Base-by-base conservation (phyloP, 805 yeast species). In the Cyberlindnera euphorbiiphila region DNA sequence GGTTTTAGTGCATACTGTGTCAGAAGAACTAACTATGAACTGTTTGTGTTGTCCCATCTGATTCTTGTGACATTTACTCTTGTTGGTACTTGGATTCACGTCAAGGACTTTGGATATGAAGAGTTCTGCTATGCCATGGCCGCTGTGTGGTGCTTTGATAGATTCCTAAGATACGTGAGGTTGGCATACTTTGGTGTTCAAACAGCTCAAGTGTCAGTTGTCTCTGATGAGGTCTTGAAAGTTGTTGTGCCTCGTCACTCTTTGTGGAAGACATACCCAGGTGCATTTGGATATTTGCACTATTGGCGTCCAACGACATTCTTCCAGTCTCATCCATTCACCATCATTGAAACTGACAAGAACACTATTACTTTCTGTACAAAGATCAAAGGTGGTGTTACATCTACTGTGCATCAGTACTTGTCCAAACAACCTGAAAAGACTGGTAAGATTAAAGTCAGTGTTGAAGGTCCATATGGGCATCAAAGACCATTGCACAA, bases 301-400 rank as follows among this genome's bases (percentile, higher is more conserved):
- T 77, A 79, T 55, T 46, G 79, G 37, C 61, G 71, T 28, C 64
- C 71, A 17, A 53, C 61, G 3, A 61, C 71, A 25, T 76, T 80
- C 56, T 79, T 79, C 76, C 86, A 82, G 55, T 74, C 81, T 6
- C 87, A 82, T 54, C 91, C 91, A 11, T 82, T 85, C 60, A 78
- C 91, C 4, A 60, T 74, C 18, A 65, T 73, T 29, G 69, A 69
- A 36, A 57, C 69, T 5, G 53, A 52, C 36, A 62, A 61, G 25
- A 60, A 61, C 45, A 58, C 61, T 34, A 57, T 76, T 19, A 61
- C 65, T 4, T 62, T 74, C 43, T 67, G 60, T 46, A 65, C 74
- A 43, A 75, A 72, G 54, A 72, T 68, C 32, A 76, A 76, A 56
- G 70, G 72, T 22, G 87, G 86, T 51, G 59, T 76, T 22, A 53